Percentiles rank a stretch among this genome's conserved stretches.
Evolutionary conservation across 2,329 filamentous ascomycete genomes (phyloP).

Genomic region (Magnaporthiopsis rhizophila): DNA sequence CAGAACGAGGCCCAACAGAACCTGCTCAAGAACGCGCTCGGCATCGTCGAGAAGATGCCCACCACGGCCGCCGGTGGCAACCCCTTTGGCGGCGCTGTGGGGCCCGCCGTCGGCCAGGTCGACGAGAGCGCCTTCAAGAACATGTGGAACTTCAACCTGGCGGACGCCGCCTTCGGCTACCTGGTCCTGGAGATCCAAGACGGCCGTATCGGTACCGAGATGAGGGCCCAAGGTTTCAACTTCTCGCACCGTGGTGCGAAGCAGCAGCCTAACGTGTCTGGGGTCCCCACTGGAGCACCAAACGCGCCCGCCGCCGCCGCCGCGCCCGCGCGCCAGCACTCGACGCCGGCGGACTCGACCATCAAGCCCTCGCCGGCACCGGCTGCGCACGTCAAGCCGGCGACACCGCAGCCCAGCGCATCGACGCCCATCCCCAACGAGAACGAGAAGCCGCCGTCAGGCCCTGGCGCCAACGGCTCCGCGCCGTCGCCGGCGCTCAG

Average conservation of each 20-base stretch:
- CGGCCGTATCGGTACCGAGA: slow-evolving; percentile 93
- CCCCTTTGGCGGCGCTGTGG: slow-evolving; percentile 75
- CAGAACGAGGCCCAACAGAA: slow-evolving; percentile 93
- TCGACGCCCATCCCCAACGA: slow-evolving; percentile 43
- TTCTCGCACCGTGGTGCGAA: slow-evolving; percentile 93
- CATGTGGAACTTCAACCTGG: slow-evolving; percentile 99
- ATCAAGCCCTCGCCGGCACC: slow-evolving; percentile 6
- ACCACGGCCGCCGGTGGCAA: slow-evolving; percentile 90
- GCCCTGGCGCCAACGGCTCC: slow-evolving; percentile 42
- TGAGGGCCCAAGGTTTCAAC: slow-evolving; percentile 98
- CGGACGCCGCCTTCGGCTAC: slow-evolving; percentile 95
- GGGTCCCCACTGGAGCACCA: slow-evolving; percentile 17
- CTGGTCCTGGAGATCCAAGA: slow-evolving; percentile 91
- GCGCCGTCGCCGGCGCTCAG: slow-evolving; percentile 52
- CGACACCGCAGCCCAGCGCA: slow-evolving; percentile 35
- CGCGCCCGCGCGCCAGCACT: slow-evolving; percentile 16
- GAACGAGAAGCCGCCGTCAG: slow-evolving; percentile 41
- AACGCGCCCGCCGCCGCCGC: slow-evolving; percentile 20
- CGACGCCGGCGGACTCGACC: background rate
- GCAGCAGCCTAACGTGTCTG: slow-evolving; percentile 38
- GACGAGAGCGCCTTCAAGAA: slow-evolving; percentile 99
- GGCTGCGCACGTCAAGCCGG: slow-evolving; percentile 27
- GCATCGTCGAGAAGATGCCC: slow-evolving; percentile 97
- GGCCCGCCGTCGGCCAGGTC: slow-evolving; percentile 73
- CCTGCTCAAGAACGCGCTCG: slow-evolving; percentile 80